A percentile compares a stretch with the other conserved stretches of the same genome.
Evolutionary conservation across 495 filamentous ascomycete genomes (phyloP).

Genomic region (Tuber melanosporum): DNA sequence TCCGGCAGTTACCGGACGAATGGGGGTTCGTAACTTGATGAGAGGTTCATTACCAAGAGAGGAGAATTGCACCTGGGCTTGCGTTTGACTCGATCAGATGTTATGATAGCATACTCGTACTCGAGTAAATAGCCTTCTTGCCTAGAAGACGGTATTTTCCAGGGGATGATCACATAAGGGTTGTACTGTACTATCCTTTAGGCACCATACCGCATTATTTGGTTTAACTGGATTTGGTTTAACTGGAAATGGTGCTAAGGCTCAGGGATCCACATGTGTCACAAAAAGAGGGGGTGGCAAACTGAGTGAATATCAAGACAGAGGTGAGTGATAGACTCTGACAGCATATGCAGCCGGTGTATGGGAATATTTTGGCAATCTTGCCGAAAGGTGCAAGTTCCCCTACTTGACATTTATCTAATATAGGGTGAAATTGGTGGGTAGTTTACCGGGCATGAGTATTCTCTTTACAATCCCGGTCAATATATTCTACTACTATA

Average conservation of each 20-base stretch:
- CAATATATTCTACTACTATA: background rate
- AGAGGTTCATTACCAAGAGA: background rate
- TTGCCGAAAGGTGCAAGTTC: background rate
- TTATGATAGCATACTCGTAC: background rate
- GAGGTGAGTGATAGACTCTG: background rate
- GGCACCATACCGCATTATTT: background rate
- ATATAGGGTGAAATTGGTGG: background rate
- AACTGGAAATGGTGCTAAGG: background rate
- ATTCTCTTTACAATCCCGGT: background rate
- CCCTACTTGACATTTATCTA: background rate
- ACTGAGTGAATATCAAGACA: background rate
- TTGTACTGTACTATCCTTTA: background rate
- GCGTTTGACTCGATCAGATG: background rate
- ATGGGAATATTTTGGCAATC: background rate
- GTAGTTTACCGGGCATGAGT: background rate
- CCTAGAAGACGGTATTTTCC: background rate
- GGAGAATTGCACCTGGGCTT: background rate
- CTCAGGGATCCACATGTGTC: background rate
- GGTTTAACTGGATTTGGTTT: background rate
- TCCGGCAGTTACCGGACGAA: background rate
- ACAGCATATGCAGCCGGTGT: background rate
- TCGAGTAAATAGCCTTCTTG: background rate
- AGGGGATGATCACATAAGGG: background rate
- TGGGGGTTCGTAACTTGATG: background rate
- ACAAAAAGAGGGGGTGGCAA: background rate